A percentile compares a stretch with the other conserved stretches of the same genome.
phyloP scores from a whole-genome alignment of 306 rosid species.

The Cajanus cajan region DNA sequence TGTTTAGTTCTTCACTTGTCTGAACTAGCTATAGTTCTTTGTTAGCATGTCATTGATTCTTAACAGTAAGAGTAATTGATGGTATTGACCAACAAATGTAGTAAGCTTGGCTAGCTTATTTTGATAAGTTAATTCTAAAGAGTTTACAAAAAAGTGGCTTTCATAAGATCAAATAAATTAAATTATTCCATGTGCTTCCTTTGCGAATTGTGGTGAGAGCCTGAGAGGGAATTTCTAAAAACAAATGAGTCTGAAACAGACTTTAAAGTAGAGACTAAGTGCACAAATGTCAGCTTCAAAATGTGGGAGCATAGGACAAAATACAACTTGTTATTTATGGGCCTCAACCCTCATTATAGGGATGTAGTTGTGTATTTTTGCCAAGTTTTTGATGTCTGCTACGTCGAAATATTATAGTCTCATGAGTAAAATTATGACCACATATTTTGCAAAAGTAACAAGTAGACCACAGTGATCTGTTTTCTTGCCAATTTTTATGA shows the following conservation, averaged over 20 bases:
- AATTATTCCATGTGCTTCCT: background rate
- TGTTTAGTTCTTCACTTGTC: background rate
- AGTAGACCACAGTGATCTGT: background rate
- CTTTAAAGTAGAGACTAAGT: constrained; percentile 64
- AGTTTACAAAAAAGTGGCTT: background rate
- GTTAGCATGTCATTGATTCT: background rate
- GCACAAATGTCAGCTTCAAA: constrained; percentile 73
- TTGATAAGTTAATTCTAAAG: background rate
- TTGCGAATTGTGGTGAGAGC: background rate
- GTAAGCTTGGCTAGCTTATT: background rate
- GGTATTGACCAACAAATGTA: background rate
- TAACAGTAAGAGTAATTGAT: background rate
- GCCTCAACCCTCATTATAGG: background rate
- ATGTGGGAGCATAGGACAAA: constrained; percentile 74
- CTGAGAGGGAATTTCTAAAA: background rate
- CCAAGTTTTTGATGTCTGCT: background rate
- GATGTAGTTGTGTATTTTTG: background rate
- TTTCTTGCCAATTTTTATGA: background rate
- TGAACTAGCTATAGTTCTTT: background rate
- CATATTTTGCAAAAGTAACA: background rate
- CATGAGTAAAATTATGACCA: background rate
- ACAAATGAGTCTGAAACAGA: constrained; percentile 32
- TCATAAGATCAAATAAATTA: background rate
- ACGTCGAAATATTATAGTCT: background rate
- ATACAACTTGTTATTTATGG: constrained; percentile 15